Evolutionary conservation across 805 yeast species (phyloP), one percentile per base, ranked within the genome.

Genomic region (Ogataea naganishii): DNA sequence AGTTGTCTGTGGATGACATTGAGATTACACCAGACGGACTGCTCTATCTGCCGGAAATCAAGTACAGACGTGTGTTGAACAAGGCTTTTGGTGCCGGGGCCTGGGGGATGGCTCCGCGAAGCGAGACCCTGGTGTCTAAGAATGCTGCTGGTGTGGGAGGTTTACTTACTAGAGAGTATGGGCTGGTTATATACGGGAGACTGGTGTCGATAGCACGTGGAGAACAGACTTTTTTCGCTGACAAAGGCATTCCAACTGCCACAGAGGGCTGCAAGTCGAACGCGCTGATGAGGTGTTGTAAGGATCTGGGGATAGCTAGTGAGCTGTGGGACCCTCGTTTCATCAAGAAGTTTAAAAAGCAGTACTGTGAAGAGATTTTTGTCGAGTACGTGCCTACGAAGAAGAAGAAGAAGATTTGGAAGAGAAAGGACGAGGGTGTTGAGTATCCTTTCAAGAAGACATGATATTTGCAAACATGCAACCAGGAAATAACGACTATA

Each of bases 51-150:
- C 98, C 98, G 0, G 98, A 92, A 53, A 92, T 92, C 58, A 89
- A 89, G 51, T 92, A 92, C 51, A 72, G 98, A 40, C 69, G 98
- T 26, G 79, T 88, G 14, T 58, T 92, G 41, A 89, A 89, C 56
- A 66, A 67, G 22, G 94, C 97, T 0, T 89, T 92, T 62, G 98
- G 98, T 4, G 96, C 98, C 6, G 98, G 98, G 17, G 96, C 94
- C 2, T 92, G 98, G 98, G 97, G 97, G 1, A 62, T 92, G 33
- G 95, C 94, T 1, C 97, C 98, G 8, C 64, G 98, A 33, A 76
- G 94, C 0, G 89, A 82, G 40, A 80, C 95, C 1, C 62, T 73
- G 31, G 74, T 92, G 19, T 80, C 94, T 2, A 69, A 75, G 18
- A 75, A 70, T 38, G 36, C 29, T 17, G 37, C 38, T 19, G 56